These are phyloP conservation scores for Pseudogymnoascus sp. DNA, from an alignment of 2,329 filamentous ascomycete species.

Conservation along the genomic window DNA sequence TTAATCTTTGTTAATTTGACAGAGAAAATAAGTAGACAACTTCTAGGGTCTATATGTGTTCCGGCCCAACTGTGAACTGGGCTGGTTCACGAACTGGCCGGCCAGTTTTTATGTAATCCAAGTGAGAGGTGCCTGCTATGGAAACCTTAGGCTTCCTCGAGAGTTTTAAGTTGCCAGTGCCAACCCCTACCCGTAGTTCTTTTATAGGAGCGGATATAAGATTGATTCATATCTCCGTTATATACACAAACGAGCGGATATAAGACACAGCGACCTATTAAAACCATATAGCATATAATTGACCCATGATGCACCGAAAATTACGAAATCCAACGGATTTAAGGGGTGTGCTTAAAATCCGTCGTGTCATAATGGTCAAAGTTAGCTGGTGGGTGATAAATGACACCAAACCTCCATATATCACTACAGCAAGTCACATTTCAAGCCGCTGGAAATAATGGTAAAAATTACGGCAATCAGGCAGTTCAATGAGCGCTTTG, in stretches of 20 bases:
- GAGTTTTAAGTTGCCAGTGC: background rate
- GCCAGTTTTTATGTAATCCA: too few species aligned
- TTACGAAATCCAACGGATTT: background rate
- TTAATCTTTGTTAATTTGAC: too few species aligned
- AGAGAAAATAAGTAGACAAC: too few species aligned
- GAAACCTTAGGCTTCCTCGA: background rate
- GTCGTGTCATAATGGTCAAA: background rate
- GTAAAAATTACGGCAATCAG: background rate
- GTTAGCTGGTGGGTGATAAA: background rate
- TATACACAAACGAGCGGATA: background rate
- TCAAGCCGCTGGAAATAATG: slow-evolving; percentile 16
- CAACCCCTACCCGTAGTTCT: background rate
- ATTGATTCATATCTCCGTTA: background rate
- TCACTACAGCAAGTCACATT: background rate
- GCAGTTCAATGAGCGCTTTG: slow-evolving; percentile 8
- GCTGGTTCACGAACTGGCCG: too few species aligned
- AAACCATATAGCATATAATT: background rate
- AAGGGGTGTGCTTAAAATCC: background rate
- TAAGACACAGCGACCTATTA: background rate
- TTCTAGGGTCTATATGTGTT: too few species aligned
- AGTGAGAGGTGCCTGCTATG: background rate
- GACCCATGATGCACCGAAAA: background rate
- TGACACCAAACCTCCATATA: background rate
- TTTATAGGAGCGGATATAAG: background rate
- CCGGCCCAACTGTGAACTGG: too few species aligned